Base-by-base conservation (phyloP, 495 filamentous ascomycete species). In the Lophium mytilinum region DNA sequence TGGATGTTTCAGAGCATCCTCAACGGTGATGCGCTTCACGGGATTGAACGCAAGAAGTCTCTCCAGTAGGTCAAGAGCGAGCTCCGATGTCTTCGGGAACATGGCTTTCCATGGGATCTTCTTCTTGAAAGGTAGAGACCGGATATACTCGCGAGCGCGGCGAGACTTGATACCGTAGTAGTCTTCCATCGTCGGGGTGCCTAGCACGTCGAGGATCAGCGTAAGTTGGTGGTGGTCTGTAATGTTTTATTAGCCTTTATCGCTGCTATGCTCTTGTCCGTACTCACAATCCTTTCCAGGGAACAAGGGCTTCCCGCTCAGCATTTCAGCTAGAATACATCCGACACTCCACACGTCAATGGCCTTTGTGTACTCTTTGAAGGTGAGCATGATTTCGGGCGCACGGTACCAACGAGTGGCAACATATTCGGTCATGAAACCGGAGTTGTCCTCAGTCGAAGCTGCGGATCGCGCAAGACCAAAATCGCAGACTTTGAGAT, bases 151-250 rank as follows among this genome's bases (percentile, higher is more conserved):
- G 58, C 94, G 85, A 24, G 94, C 94, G 61, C 94, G 87, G 56
- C 94, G 88, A 40, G 94, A 99, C 74, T 97, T 97, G 82, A 99
- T 99, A 53, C 94, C 94, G 60, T 99, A 99, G 80, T 99, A 99
- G 66, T 99, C 94, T 71, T 99, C 94, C 94, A 99, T 99, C 3
- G 94, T 99, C 4, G 94, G 94, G 10, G 94, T 99, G 54, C 94
- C 94, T 54, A 99, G 87, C 11, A 99, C 93, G 64, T 99, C 94
- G 60, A 99, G 78, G 66, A 99, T 99, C 40, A 99, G 80, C 15
- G 94, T 99, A 65, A 99, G 79, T 73, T 99, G 94, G 71, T 99
- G 94, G 74, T 99, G 94, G 66, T 99, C 91, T 96, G 57, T 34
- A 48, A 1, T 15, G 7, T 51, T 51, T 51, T 21, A 50, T 73